Evolutionary conservation across 768 basidiomycete species (phyloP), one percentile per base, ranked within the genome.

Genomic region (Tylopilus felleus): DNA sequence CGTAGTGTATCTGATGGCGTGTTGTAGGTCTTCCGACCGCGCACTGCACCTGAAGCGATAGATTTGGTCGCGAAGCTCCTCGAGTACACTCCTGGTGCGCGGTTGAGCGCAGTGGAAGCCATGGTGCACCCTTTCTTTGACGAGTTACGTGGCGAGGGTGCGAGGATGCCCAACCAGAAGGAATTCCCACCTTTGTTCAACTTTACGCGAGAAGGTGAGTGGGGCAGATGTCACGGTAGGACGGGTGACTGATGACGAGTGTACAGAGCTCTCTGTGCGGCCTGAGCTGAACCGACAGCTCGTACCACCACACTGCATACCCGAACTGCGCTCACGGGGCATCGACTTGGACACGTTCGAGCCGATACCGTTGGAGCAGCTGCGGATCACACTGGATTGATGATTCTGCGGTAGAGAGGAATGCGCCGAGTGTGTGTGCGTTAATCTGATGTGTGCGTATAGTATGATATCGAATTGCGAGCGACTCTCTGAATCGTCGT

Each of bases 81-180:
- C 63, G 96, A 98, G 68, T 99, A 99, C 75, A 99, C 97, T n/a
- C 97, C 97, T 9, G 87, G 87, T 42, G 88, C 91, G 29, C 87
- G 97, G 49, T 72, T 96, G 73, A 92, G 89, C 62, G 88, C 93
- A 2, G 81, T 93, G 63, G 88, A 93, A 72, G 90, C 90, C 23
- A 93, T 96, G 93, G 80, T 92, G 59, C 86, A 96, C 69, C 85
- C 90, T 25, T 95, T 98, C 87, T 99, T 99, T 71, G 95, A 98
- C 68, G 97, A 99, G 74, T 73, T 99, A 63, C 84, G 93, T 58
- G 80, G 80, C 40, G 91, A 95, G 67, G 93, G 92, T 0, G 89
- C 91, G 42, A 84, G 86, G 73, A 92, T 99, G 92, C 94, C 95
- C 8, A 97, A 95, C 62, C 95, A 97, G 57, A 95, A 93, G 72